Conservation (phyloP, 108 stramenopile species). For the Pseudonitzschia multiseries region DNA sequence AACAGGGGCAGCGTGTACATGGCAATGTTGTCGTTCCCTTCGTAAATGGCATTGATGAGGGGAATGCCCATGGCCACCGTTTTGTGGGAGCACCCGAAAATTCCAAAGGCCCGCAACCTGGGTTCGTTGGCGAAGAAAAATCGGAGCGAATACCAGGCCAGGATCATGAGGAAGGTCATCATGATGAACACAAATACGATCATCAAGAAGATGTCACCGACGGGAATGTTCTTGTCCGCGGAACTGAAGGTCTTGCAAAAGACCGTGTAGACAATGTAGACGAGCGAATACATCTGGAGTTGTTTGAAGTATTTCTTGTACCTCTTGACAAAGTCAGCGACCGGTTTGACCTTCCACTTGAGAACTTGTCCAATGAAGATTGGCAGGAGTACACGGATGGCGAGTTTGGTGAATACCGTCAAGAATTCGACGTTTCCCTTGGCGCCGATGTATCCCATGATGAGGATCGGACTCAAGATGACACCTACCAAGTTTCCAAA, state of each 20-base stretch:
- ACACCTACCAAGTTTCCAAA: constrained; percentile 70
- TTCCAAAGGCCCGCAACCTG: constrained; percentile 54
- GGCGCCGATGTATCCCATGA: constrained; percentile 62
- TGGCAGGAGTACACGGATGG: constrained; percentile 57
- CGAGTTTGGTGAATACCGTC: constrained; percentile 50
- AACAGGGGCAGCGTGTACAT: constrained; percentile 67
- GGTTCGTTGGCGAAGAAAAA: constrained; percentile 44
- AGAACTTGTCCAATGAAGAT: constrained; percentile 56
- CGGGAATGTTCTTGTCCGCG: constrained; percentile 10
- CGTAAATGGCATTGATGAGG: constrained; percentile 73
- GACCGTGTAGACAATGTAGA: constrained; percentile 69
- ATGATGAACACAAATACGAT: constrained; percentile 40
- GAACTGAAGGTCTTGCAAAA: constrained; percentile 51
- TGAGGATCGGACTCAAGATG: constrained; percentile 60
- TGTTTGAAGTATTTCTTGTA: constrained; percentile 48
- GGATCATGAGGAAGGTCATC: constrained; percentile 33
- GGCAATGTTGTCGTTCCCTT: constrained; percentile 39
- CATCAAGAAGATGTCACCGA: constrained; percentile 54
- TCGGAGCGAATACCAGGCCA: constrained; percentile 44
- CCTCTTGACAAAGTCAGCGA: constrained; percentile 40
- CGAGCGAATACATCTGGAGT: constrained; percentile 46
- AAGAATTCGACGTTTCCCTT: constrained; percentile 41
- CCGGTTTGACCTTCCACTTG: constrained; percentile 32
- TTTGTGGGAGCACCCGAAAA: constrained; percentile 71
- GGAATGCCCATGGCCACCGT: constrained; percentile 74